Evolutionary conservation across 2,329 filamentous ascomycete genomes (phyloP).

Genomic region (Colletotrichum gigasporum): DNA sequence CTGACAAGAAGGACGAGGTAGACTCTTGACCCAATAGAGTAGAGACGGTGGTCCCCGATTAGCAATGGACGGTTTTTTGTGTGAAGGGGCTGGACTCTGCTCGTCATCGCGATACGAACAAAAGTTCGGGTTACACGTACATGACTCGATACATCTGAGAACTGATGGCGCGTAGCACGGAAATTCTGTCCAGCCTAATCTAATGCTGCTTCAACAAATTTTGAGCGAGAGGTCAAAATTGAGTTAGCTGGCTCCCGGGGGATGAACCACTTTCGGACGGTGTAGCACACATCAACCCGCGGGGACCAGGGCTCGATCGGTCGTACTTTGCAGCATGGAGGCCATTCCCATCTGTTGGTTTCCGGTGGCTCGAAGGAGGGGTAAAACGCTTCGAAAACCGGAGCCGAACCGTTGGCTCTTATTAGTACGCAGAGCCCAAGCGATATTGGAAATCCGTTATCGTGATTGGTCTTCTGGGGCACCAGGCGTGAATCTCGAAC

Average conservation of each 20-base stretch:
- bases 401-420: too few species aligned
- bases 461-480: slow-evolving; percentile 8
- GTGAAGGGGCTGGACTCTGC: too few species aligned
- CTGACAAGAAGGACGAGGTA: too few species aligned
- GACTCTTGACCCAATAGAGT: too few species aligned
- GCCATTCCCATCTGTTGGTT: neutral
- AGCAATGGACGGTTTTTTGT: too few species aligned
- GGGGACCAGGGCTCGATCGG: neutral
- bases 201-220: neutral
- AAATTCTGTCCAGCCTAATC: slow-evolving; percentile 10
- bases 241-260: slow-evolving; percentile 21
- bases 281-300: slow-evolving; percentile 12
- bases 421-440: too few species aligned
- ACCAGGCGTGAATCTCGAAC: neutral
- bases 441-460: neutral
- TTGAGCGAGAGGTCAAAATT: slow-evolving; percentile 14
- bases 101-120: too few species aligned
- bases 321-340: neutral
- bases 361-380: neutral
- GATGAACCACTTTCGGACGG: slow-evolving; percentile 20
- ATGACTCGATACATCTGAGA: too few species aligned
- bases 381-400: too few species aligned
- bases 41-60: too few species aligned
- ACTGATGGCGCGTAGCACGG: neutral
- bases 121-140: too few species aligned